Base-by-base conservation (phyloP, 2,329 filamentous ascomycete species). In the Epichloe sylvatica region DNA sequence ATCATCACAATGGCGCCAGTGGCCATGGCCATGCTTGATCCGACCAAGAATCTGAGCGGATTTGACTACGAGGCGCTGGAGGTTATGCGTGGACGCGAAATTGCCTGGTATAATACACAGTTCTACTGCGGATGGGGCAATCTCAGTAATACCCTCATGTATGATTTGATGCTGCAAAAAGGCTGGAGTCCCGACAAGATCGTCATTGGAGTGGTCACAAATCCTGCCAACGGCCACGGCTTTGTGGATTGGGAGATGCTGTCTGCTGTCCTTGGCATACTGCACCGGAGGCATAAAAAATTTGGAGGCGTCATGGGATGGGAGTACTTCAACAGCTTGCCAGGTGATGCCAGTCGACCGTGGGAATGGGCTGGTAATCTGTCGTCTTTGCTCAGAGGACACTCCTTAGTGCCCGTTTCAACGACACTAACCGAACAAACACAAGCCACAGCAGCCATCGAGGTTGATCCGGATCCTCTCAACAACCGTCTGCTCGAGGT, bases 291-390 rank as follows among this genome's bases (percentile, higher is more conserved):
- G 48, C 86, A 86, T 58, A 76, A 77, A 1, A 69, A 70, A 1
- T 92, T 95, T 63, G 90, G 89, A 0, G 90, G 90, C 1, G 81
- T 96, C 6, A 92, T 92, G 81, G 88, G 88, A 2, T 96, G 90
- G 90, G 90, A 96, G 68, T 95, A 92, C 63, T 95, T 91, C 69
- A 94, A 94, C 69, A 79, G 83, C 49, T 64, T 81, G 51, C 84
- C 86, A 0, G 83, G 81, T 1, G 81, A 77, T 23, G 62, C 61
- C 2, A 69, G 70, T 12, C 68, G 73, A 49, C 85, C 86, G 0
- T 91, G 84, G 83, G 73, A 85, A 56, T 95, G 89, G 89, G 86
- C 85, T 0, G 74, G 73, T 44, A 73, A 75, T 50, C 82, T 92
- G 72, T 80, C 80, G 0, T 62, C 54, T 40, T 60, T 69, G 50